Percentiles rank a stretch among this genome's conserved stretches.
phyloP scores from a whole-genome alignment of 176 grass and related monocot genomes.

The Zizania latifolia region DNA sequence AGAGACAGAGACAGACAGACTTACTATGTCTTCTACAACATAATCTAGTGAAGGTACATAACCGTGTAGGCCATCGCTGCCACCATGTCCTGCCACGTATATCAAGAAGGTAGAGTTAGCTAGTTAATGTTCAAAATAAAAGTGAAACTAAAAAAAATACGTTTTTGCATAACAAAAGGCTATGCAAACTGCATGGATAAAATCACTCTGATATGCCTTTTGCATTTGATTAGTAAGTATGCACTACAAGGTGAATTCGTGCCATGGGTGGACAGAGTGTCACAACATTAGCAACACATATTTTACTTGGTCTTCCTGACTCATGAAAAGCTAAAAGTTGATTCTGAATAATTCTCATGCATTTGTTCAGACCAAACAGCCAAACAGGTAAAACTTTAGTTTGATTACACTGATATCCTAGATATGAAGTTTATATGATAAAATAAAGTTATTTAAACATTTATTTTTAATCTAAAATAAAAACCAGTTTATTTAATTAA shows the following conservation, averaged over 20 bases:
- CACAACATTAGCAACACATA: background rate
- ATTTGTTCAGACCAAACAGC: background rate
- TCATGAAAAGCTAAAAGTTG: background rate
- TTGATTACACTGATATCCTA: no score
- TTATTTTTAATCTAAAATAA: no score
- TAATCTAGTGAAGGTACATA: constrained; percentile 95
- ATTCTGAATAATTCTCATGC: background rate
- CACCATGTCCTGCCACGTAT: constrained; percentile 76
- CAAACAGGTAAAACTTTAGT: background rate
- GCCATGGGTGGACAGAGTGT: background rate
- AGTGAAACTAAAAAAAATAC: background rate
- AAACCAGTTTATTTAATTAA: no score
- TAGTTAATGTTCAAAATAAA: background rate
- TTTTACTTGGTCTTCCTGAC: background rate
- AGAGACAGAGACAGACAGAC: background rate
- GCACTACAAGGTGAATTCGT: background rate
- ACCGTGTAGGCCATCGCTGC: constrained; percentile 94
- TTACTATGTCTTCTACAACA: constrained; percentile 87
- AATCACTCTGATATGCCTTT: background rate
- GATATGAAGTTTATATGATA: no score
- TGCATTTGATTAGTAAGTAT: background rate
- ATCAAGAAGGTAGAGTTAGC: constrained; percentile 15
- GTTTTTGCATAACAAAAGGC: background rate
- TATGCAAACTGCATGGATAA: background rate
- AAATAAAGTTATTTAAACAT: no score